Percentiles rank a stretch among this genome's conserved stretches.
Evolutionary conservation across 495 filamentous ascomycete genomes (phyloP).

Genomic region (Xylaria intraflava): DNA sequence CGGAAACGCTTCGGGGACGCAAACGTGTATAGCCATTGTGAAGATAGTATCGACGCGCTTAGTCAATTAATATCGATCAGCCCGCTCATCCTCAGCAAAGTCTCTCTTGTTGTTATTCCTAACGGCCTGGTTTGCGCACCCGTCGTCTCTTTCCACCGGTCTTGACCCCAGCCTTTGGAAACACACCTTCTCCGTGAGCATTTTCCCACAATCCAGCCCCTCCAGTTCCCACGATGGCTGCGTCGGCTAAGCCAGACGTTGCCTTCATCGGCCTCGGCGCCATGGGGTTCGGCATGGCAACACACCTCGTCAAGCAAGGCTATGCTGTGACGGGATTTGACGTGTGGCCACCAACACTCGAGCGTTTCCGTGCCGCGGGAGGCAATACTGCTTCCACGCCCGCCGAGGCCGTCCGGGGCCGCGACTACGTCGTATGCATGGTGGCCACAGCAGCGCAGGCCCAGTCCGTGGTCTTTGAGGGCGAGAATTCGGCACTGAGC

Average conservation of each 20-base stretch:
- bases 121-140: no score
- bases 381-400: conserved; percentile 57
- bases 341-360: conserved; percentile 65
- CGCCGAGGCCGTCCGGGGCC: conserved; percentile 54
- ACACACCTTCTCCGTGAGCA: not conserved
- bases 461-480: conserved; percentile 57
- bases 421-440: conserved; percentile 65
- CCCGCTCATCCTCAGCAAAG: no score
- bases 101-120: no score
- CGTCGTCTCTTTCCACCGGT: no score
- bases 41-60: no score
- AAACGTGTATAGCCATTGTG: no score
- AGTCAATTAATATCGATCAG: no score
- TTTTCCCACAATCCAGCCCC: not conserved
- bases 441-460: conserved; percentile 70
- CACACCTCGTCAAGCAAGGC: conserved; percentile 62
- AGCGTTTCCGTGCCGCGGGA: conserved; percentile 60
- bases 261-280: conserved; percentile 81
- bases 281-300: conserved; percentile 87
- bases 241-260: conserved; percentile 45
- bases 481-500: conserved; percentile 49
- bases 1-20: no score
- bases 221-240: not conserved
- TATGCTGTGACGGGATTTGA: conserved; percentile 70
- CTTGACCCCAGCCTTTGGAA: no score